Percentiles rank a stretch among this genome's conserved stretches.
phyloP scores from a whole-genome alignment of 768 basidiomycete species.

The Russula emetica region DNA sequence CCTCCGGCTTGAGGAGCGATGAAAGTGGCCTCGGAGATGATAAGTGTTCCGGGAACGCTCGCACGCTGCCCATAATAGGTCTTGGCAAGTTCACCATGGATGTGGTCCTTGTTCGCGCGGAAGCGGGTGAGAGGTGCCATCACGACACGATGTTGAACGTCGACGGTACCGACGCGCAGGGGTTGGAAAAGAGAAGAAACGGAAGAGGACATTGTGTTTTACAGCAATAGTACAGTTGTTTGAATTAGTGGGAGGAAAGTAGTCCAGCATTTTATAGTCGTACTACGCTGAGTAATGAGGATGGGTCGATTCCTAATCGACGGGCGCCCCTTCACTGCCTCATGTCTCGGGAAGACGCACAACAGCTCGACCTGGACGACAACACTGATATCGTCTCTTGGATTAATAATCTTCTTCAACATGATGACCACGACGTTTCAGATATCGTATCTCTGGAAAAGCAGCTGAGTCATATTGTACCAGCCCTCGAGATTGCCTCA shows the following conservation, averaged over 20 bases:
- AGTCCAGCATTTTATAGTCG: not conserved
- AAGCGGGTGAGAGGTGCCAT: conserved; percentile 51
- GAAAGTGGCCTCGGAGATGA: conserved; percentile 55
- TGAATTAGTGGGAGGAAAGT: not conserved
- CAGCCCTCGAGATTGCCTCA: conserved; percentile 77
- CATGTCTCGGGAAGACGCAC: not conserved
- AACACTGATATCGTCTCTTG: conserved; percentile 33
- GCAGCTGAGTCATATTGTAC: conserved; percentile 68
- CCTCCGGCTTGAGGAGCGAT: conserved; percentile 51
- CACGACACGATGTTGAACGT: conserved; percentile 48
- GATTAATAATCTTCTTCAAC: conserved; percentile 33
- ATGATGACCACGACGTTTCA: not conserved
- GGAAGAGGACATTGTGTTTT: conserved; percentile 7
- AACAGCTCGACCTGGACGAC: conserved; percentile 26
- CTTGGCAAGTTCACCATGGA: conserved; percentile 37
- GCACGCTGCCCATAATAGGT: conserved; percentile 51
- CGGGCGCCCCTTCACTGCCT: no score
- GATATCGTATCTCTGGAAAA: conserved; percentile 55
- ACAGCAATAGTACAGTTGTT: not conserved
- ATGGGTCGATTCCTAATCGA: not conserved
- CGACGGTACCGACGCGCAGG: conserved; percentile 41
- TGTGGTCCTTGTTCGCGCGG: conserved; percentile 38
- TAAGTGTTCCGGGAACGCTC: conserved; percentile 46
- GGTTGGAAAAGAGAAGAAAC: conserved; percentile 42
- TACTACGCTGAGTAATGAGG: not conserved